phyloP scores from a whole-genome alignment of 495 filamentous ascomycete species.

The Choiromyces venosus region DNA sequence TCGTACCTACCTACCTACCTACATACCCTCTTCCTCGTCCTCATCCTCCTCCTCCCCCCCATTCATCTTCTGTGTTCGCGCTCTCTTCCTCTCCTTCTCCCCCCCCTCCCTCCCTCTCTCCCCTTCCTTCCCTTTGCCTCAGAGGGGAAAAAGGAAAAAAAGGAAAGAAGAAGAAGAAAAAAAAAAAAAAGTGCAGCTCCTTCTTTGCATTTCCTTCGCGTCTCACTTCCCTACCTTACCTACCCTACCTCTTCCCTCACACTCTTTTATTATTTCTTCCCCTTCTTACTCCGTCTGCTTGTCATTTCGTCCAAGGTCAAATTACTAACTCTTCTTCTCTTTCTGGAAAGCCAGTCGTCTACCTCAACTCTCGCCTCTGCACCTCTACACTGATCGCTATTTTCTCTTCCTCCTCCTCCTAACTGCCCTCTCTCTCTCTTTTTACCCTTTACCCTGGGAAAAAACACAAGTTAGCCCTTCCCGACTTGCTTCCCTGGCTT shows the following conservation, averaged over 20 bases:
- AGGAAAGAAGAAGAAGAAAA: background rate
- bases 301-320: background rate
- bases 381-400: background rate
- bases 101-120: background rate
- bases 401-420: background rate
- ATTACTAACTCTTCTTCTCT: background rate
- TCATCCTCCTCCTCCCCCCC: background rate
- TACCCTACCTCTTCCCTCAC: background rate
- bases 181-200: background rate
- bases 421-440: too few species aligned
- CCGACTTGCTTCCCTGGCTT: background rate
- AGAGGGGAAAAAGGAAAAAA: background rate
- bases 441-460: background rate
- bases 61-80: too few species aligned
- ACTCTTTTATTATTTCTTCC: background rate
- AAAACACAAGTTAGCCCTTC: background rate
- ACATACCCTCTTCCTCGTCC: too few species aligned
- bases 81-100: background rate
- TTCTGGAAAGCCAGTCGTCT: conserved; percentile 4
- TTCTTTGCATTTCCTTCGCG: background rate
- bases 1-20: background rate
- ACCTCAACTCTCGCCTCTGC: background rate
- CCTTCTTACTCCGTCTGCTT: background rate
- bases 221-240: too few species aligned
- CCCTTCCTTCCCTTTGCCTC: background rate